Evolutionary conservation across 495 filamentous ascomycete species (phyloP).

Genomic region (Lindgomyces ingoldianus): DNA sequence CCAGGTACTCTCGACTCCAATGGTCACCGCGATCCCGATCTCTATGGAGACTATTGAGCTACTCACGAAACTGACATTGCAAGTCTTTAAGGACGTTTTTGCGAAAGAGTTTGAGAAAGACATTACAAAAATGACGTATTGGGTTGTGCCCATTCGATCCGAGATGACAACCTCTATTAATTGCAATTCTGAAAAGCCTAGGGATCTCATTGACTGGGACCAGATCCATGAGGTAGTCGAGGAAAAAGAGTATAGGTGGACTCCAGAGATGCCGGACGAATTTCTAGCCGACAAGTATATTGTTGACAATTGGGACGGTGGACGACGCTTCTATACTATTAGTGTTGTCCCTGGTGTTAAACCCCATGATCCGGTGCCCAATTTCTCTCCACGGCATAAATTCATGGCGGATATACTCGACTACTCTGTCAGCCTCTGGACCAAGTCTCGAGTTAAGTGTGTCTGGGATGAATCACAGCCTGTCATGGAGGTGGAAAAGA

Average conservation of each 20-base stretch:
- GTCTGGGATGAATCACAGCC: constrained; percentile 65
- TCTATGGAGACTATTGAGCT: constrained; percentile 47
- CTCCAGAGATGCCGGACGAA: constrained; percentile 54
- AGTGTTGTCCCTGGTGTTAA: constrained; percentile 51
- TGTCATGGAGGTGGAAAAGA: constrained; percentile 71
- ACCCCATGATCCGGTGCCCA: constrained; percentile 59
- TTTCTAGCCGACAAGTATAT: constrained; percentile 67
- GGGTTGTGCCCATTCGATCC: constrained; percentile 63
- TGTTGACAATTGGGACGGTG: constrained; percentile 74
- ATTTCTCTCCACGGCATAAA: constrained; percentile 51
- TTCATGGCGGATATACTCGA: constrained; percentile 64
- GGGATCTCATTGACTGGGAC: constrained; percentile 66
- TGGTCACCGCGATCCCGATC: constrained; percentile 49
- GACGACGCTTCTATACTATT: constrained; percentile 58
- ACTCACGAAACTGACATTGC: constrained; percentile 70
- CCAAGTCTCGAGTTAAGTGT: constrained; percentile 51
- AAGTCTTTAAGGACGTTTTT: constrained; percentile 82
- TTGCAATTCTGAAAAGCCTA: constrained; percentile 11
- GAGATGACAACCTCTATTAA: background rate
- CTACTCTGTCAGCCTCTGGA: constrained; percentile 62
- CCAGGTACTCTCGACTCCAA: constrained; percentile 51
- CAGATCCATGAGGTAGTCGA: constrained; percentile 55
- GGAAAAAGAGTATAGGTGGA: constrained; percentile 58
- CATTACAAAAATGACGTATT: constrained; percentile 73
- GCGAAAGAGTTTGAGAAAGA: constrained; percentile 76